Percentiles rank a stretch among this genome's conserved stretches.
Conservation (phyloP, 306 rosid species). For the cucumber (Cucumis sativus) region DNA sequence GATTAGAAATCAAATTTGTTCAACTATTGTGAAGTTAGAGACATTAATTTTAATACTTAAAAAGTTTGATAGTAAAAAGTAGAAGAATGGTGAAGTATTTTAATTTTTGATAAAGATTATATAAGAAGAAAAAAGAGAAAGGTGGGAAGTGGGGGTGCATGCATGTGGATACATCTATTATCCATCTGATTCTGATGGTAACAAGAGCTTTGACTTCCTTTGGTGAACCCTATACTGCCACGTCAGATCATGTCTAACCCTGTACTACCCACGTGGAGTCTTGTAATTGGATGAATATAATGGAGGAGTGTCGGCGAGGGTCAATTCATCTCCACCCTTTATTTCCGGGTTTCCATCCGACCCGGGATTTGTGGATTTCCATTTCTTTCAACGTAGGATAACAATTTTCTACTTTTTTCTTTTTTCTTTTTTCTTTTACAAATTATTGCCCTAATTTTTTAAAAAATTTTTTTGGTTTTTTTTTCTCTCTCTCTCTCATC, state of each 20-base stretch:
- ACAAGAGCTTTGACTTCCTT: background rate
- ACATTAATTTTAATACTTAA: too few relatives aligned
- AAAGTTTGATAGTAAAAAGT: too few relatives aligned
- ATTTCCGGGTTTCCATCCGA: background rate
- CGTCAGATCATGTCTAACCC: background rate
- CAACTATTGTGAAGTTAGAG: too few relatives aligned
- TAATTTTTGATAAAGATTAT: too few relatives aligned
- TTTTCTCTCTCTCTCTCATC: background rate
- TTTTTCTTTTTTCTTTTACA: too few relatives aligned
- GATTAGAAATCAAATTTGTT: too few relatives aligned
- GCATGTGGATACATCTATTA: background rate
- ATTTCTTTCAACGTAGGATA: background rate
- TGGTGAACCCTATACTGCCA: background rate
- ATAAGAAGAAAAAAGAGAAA: background rate
- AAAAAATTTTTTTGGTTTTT: background rate
- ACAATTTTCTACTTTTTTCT: background rate
- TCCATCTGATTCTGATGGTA: background rate
- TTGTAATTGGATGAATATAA: background rate
- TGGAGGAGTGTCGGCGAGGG: background rate
- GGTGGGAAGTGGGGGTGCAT: background rate
- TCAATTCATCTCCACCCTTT: background rate
- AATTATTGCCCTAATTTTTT: background rate
- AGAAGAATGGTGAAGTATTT: too few relatives aligned
- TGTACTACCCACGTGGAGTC: background rate
- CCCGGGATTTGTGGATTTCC: background rate